Percentiles rank a stretch among this genome's conserved stretches.
phyloP scores from a whole-genome alignment of 345 rosid species.

The Salix exigua region DNA sequence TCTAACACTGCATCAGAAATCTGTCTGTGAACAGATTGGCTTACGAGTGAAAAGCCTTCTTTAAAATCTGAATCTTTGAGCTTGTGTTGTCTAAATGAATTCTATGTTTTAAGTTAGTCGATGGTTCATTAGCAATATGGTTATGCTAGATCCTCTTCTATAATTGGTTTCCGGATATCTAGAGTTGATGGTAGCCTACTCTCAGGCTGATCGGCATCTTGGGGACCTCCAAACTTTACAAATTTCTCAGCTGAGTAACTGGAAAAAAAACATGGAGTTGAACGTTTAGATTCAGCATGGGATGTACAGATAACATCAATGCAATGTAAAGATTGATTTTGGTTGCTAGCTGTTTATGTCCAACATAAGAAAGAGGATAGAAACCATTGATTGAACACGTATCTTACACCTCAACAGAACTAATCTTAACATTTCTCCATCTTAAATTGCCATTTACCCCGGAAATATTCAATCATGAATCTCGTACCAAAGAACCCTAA shows the following conservation, averaged over 20 bases:
- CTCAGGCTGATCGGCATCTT: background rate
- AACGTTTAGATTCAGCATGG: background rate
- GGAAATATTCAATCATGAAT: too few species aligned
- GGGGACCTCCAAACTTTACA: background rate
- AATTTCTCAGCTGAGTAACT: slow-evolving; percentile 5
- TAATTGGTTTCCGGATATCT: slow-evolving; percentile 9
- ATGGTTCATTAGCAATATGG: too few species aligned
- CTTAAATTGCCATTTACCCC: background rate
- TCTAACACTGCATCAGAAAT: too few species aligned
- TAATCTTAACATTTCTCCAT: background rate
- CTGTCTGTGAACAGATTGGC: too few species aligned
- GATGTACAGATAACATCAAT: background rate
- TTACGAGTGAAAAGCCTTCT: background rate
- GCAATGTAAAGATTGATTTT: background rate
- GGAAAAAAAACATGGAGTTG: background rate
- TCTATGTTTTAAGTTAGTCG: too few species aligned
- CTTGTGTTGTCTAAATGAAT: too few species aligned
- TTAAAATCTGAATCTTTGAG: too few species aligned
- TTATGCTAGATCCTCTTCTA: background rate
- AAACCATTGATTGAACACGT: background rate
- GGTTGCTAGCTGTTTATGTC: background rate
- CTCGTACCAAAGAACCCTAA: background rate
- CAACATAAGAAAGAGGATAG: background rate
- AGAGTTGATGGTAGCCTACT: slow-evolving; percentile 2
- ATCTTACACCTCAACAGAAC: background rate